Conservation (phyloP, 768 basidiomycete genomes). For the Pleurotus tuber-regium region DNA sequence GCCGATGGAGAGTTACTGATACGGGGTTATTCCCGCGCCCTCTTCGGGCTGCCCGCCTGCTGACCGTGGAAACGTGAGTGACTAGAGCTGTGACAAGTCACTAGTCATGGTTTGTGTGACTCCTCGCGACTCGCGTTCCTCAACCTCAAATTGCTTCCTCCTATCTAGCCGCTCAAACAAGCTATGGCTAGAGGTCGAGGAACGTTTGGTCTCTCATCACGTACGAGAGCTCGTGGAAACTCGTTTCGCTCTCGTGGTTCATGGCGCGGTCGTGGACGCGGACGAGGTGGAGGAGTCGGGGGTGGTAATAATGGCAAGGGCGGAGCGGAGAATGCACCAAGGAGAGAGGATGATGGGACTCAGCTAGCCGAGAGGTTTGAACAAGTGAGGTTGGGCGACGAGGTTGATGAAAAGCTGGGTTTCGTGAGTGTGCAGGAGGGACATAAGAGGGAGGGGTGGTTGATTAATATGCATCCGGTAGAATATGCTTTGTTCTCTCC, state of each 20-base stretch:
- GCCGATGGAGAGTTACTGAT: too few relatives aligned
- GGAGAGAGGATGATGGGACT: constrained; percentile 87
- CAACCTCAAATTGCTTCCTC: neutral
- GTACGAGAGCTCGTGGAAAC: constrained; percentile 46
- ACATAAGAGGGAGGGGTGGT: constrained; percentile 78
- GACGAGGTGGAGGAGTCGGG: constrained; percentile 55
- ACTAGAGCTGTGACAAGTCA: too few relatives aligned
- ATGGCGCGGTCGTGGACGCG: constrained; percentile 50
- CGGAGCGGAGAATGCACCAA: constrained; percentile 46
- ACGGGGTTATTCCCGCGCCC: too few relatives aligned
- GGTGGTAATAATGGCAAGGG: constrained; percentile 21
- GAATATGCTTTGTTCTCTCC: too few relatives aligned
- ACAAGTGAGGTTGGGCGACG: constrained; percentile 68
- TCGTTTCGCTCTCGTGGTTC: constrained; percentile 44
- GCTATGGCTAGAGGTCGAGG: constrained; percentile 52
- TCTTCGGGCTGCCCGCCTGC: too few relatives aligned
- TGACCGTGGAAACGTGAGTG: too few relatives aligned
- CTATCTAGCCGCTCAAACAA: constrained; percentile 15
- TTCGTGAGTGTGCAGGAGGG: constrained; percentile 84
- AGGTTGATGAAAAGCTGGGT: constrained; percentile 92
- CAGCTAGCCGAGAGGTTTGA: constrained; percentile 86
- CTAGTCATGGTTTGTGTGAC: constrained; percentile 4
- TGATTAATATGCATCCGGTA: constrained; percentile 98
- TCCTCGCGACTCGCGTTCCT: constrained; percentile 18
- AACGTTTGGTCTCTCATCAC: constrained; percentile 56